Conservation (phyloP, 2,329 filamentous ascomycete genomes). For the Penicillium brevicompactum region DNA sequence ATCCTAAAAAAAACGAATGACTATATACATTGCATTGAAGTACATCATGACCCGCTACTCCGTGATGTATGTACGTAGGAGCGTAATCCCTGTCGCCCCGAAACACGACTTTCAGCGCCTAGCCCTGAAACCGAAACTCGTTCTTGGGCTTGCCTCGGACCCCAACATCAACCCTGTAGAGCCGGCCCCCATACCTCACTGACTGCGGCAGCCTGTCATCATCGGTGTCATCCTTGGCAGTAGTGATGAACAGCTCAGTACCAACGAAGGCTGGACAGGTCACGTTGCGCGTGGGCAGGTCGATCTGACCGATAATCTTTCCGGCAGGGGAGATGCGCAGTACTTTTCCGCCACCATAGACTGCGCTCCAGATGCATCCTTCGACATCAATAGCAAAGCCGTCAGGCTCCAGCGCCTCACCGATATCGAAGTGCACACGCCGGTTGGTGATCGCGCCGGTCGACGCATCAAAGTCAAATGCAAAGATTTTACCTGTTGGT, state of each 20-base stretch:
- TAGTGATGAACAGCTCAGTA: conserved; percentile 75
- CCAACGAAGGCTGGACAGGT: conserved; percentile 83
- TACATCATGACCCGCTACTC: neutral
- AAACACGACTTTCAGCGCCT: conserved; percentile 4
- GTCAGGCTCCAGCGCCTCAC: conserved; percentile 69
- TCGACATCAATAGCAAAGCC: conserved; percentile 82
- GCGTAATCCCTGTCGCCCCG: neutral
- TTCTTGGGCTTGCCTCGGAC: conserved; percentile 65
- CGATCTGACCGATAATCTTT: conserved; percentile 71
- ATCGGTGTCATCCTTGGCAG: conserved; percentile 68
- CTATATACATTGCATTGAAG: neutral
- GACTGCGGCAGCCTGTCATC: conserved; percentile 62
- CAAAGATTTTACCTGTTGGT: conserved; percentile 68
- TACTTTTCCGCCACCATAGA: conserved; percentile 78
- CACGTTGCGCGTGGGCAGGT: conserved; percentile 74
- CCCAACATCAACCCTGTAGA: conserved; percentile 79
- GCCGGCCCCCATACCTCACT: conserved; percentile 65
- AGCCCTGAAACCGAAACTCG: conserved; percentile 59
- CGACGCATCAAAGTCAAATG: conserved; percentile 70
- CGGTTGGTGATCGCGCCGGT: conserved; percentile 68
- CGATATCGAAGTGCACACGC: conserved; percentile 72
- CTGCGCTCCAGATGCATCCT: conserved; percentile 84
- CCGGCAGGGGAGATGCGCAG: conserved; percentile 72
- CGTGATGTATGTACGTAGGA: neutral
- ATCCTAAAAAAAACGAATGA: neutral